Evolutionary conservation across 1,284 basidiomycete species (phyloP), one percentile per base, ranked within the genome.

Genomic region (Lentinula novae-zelandiae): DNA sequence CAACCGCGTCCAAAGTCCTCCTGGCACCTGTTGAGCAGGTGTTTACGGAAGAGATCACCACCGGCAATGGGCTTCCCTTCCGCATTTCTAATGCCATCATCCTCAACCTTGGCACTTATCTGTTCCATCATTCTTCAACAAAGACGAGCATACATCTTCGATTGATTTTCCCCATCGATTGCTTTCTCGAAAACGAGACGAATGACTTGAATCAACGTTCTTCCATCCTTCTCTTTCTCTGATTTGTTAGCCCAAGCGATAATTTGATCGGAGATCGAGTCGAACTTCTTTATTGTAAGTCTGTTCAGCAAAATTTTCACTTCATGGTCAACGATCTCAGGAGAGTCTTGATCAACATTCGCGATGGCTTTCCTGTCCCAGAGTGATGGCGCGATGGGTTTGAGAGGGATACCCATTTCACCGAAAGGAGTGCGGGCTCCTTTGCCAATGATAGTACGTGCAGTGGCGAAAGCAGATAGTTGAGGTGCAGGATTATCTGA

Each of bases 121-220:
- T 87, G 84, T 74, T 94, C 92, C 85, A 95, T 91, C 82, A 98
- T 90, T 82, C 95, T 95, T 64, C 93, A 83, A 72, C 95, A 98
- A 52, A 99, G 80, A 57, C 91, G 87, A 33, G 96, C 96, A 73
- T 98, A 98, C 93, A 98, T 97, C 79, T 94, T 92, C 9, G 92
- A 95, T 22, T 22, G 22, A 22, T 22, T 22, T 22, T 22, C 93
- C 75, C 98, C 95, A 75, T 96, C 93, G 22, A 93, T 97, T 3
- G 95, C 95, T 82, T 96, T 96, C 75, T 98, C 95, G 74, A 98
- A 98, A 50, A 98, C 93, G 59, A 98, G 88, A 66, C 89, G 88
- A 76, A 97, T 98, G 71, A 98, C 96, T 69, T 96, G 93, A 67
- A 96, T 94, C 68, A 98, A 84, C 1, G 95, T 97, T 64, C 92